These are phyloP conservation scores for Metschnikowia picachoensis DNA, from an alignment of 805 yeast genomes.

Conservation along the genomic window DNA sequence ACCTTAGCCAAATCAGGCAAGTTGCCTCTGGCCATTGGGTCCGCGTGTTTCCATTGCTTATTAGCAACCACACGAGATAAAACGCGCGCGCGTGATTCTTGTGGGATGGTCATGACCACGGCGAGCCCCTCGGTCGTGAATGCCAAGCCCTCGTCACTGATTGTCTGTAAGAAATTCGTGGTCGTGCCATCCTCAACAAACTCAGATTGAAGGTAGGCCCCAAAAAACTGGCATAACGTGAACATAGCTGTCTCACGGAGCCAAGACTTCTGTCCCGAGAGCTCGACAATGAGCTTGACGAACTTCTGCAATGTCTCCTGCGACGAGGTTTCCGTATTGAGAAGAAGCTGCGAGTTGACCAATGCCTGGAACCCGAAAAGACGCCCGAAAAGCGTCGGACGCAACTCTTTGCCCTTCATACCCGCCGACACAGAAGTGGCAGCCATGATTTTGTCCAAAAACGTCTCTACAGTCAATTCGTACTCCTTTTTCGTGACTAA, in stretches of 20 bases:
- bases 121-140: slow-evolving; percentile 80
- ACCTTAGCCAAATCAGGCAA: slow-evolving; percentile 57
- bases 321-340: slow-evolving; percentile 15
- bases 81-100: slow-evolving; percentile 20
- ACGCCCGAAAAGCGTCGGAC: slow-evolving; percentile 77
- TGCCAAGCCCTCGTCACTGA: slow-evolving; percentile 53
- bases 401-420: slow-evolving; percentile 76
- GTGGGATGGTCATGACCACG: slow-evolving; percentile 54
- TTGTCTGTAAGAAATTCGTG: slow-evolving; percentile 33
- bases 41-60: slow-evolving; percentile 59
- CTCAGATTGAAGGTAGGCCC: slow-evolving; percentile 11
- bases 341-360: slow-evolving; percentile 41
- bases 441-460: slow-evolving; percentile 37
- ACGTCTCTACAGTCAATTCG: slow-evolving; percentile 31
- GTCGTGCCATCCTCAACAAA: slow-evolving; percentile 19
- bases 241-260: slow-evolving; percentile 75
- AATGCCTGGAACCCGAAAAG: slow-evolving; percentile 80
- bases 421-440: slow-evolving; percentile 31
- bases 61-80: slow-evolving; percentile 5
- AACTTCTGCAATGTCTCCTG: slow-evolving; percentile 37
- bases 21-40: slow-evolving; percentile 74
- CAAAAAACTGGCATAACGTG: slow-evolving; percentile 56
- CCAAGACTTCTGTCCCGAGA: slow-evolving; percentile 74
- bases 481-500: slow-evolving; percentile 28
- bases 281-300: slow-evolving; percentile 46